phyloP scores from a whole-genome alignment of 2,329 filamentous ascomycete genomes.

The Leptodontidium sp. region DNA sequence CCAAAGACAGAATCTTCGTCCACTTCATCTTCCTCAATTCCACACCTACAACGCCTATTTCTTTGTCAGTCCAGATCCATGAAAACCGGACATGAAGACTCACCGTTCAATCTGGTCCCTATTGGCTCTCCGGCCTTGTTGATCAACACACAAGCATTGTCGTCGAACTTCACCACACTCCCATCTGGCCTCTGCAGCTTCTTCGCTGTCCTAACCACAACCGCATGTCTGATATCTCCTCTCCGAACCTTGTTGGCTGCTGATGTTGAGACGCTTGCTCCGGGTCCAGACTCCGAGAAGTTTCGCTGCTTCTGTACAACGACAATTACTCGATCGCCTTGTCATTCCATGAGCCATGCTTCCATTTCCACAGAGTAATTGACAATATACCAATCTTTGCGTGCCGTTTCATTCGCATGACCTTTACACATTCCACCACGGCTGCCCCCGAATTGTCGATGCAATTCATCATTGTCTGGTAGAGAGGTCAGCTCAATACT shows the following conservation, averaged over 20 bases:
- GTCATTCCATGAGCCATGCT: conserved; percentile 3
- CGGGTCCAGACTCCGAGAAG: conserved; percentile 75
- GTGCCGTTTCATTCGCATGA: conserved; percentile 87
- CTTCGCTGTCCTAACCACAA: conserved; percentile 91
- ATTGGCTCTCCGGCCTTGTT: conserved; percentile 98
- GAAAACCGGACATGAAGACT: conserved; percentile 40
- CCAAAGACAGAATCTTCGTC: conserved; percentile 98
- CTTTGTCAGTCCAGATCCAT: conserved; percentile 30
- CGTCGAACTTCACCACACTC: conserved; percentile 90
- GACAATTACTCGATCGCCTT: conserved; percentile 95
- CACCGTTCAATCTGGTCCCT: conserved; percentile 86
- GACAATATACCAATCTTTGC: conserved; percentile 82
- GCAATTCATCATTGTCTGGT: conserved; percentile 94
- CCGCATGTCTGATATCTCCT: conserved; percentile 95
- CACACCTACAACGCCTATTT: conserved; percentile 80
- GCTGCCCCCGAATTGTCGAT: conserved; percentile 99
- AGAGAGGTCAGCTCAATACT: conserved; percentile 1
- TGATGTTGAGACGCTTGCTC: conserved; percentile 74
- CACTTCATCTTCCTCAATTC: conserved; percentile 93
- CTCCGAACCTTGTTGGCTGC: conserved; percentile 93
- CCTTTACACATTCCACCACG: conserved; percentile 93
- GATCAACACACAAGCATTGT: conserved; percentile 97
- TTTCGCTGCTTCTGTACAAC: conserved; percentile 96
- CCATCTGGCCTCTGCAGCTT: conserved; percentile 88
- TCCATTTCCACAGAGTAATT: neutral